These are phyloP conservation scores for Gliomastix tumulicola DNA, from an alignment of 2,329 filamentous ascomycete genomes.

Conservation along the genomic window DNA sequence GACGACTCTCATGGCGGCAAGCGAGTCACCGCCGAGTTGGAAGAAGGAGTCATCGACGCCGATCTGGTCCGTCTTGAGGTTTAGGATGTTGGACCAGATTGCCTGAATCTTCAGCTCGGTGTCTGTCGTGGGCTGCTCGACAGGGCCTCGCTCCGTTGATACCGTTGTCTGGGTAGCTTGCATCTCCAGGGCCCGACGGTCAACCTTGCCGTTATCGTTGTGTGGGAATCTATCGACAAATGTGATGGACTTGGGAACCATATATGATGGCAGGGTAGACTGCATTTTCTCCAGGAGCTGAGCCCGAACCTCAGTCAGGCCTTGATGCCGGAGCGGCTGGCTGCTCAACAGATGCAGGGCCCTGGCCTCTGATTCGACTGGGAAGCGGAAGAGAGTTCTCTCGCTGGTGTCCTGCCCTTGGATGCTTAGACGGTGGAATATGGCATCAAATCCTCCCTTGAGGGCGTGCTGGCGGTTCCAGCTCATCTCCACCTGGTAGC, in stretches of 20 bases:
- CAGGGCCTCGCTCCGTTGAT: neutral
- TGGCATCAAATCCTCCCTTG: conserved; percentile 8
- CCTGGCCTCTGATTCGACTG: conserved; percentile 7
- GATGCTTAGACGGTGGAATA: conserved; percentile 26
- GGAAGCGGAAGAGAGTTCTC: conserved; percentile 13
- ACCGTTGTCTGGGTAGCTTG: neutral
- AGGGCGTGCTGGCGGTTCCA: conserved; percentile 27
- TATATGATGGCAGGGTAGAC: conserved; percentile 5
- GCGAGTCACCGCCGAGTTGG: conserved; percentile 38
- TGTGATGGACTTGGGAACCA: conserved; percentile 9
- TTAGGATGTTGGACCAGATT: conserved; percentile 27
- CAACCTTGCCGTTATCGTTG: conserved; percentile 11
- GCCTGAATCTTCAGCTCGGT: conserved; percentile 13
- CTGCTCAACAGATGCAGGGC: conserved; percentile 1
- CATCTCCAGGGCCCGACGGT: neutral
- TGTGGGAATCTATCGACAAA: conserved; percentile 10
- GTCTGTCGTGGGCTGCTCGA: neutral
- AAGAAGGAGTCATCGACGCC: conserved; percentile 38
- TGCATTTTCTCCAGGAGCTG: conserved; percentile 2
- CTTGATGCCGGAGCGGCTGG: conserved; percentile 5
- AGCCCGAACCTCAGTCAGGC: neutral
- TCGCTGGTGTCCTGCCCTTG: conserved; percentile 16
- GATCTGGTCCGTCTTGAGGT: conserved; percentile 20
- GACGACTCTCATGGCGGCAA: conserved; percentile 20
- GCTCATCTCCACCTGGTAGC: conserved; percentile 35